A percentile compares a stretch with the other conserved stretches of the same genome.
These are phyloP conservation scores for Porcisia deanei DNA, from an alignment of 208 protist genomes.

Conservation along the genomic window DNA sequence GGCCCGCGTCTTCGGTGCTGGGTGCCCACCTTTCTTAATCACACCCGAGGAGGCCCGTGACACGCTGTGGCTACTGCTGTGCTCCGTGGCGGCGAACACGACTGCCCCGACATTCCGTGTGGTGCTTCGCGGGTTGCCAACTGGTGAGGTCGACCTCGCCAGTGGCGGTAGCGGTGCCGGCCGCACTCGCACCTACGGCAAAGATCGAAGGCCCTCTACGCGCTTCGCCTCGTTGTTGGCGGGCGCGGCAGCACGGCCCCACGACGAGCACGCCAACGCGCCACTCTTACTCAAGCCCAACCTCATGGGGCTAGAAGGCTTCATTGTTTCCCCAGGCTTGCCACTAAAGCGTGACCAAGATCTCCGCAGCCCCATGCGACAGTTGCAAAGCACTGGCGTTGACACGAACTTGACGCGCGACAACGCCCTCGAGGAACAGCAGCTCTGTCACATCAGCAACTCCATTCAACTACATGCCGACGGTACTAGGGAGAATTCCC, in stretches of 20 bases:
- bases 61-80: slow-evolving; percentile 62
- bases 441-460: too few relatives aligned
- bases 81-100: slow-evolving; percentile 46
- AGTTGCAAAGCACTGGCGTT: not conserved
- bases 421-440: not conserved
- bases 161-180: not conserved
- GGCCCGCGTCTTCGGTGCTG: slow-evolving; percentile 27
- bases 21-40: slow-evolving; percentile 46
- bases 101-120: slow-evolving; percentile 20
- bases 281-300: slow-evolving; percentile 21
- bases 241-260: slow-evolving; percentile 1
- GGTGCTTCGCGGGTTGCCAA: slow-evolving; percentile 29
- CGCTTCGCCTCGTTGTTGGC: slow-evolving; percentile 17
- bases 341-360: slow-evolving; percentile 1
- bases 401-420: not conserved
- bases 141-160: not conserved
- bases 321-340: slow-evolving; percentile 27
- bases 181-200: not conserved
- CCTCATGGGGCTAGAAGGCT: slow-evolving; percentile 36
- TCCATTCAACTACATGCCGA: not conserved
- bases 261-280: slow-evolving; percentile 13
- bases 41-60: slow-evolving; percentile 59
- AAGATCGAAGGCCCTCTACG: slow-evolving; percentile 6
- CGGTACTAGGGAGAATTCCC: not conserved
- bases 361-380: not conserved